Percentiles rank a stretch among this genome's conserved stretches.
Evolutionary conservation across 2,329 filamentous ascomycete genomes (phyloP).

Genomic region (Phialemonium atrogriseum): DNA sequence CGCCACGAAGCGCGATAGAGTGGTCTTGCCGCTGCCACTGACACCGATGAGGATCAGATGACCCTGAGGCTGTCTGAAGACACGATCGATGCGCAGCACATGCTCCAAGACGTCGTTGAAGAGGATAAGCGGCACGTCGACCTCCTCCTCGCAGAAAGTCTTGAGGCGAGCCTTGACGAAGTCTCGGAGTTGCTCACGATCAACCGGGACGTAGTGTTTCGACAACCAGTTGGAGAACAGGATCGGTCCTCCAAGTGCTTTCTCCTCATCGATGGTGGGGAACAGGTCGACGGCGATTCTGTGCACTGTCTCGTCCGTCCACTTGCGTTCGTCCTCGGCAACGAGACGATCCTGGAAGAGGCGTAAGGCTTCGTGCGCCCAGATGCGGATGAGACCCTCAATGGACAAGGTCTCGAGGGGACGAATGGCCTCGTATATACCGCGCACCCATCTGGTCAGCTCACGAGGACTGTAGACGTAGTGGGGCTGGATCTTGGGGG

Average conservation of each 20-base stretch:
- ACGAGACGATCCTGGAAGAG: conserved; percentile 97
- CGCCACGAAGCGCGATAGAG: conserved; percentile 91
- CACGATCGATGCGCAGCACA: conserved; percentile 93
- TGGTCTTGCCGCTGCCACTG: conserved; percentile 97
- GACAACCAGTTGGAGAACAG: conserved; percentile 99
- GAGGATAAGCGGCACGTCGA: conserved; percentile 95
- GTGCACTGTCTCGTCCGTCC: conserved; percentile 84
- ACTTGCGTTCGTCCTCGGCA: conserved; percentile 84
- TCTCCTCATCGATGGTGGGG: conserved; percentile 86
- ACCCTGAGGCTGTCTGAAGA: conserved; percentile 96
- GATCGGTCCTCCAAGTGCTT: conserved; percentile 85
- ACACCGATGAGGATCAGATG: conserved; percentile 98
- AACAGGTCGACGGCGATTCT: conserved; percentile 87
- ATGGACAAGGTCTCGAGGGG: conserved; percentile 81
- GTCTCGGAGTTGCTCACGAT: conserved; percentile 87
- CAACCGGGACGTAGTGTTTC: conserved; percentile 95
- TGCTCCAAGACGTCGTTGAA: conserved; percentile 99
- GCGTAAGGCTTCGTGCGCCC: conserved; percentile 93
- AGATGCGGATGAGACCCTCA: conserved; percentile 91
- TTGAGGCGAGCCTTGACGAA: conserved; percentile 95
- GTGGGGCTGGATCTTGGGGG: conserved; percentile 92
- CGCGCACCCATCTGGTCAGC: conserved; percentile 92
- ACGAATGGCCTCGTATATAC: conserved; percentile 92
- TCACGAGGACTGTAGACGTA: conserved; percentile 99
- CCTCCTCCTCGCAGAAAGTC: conserved; percentile 99